Evolutionary conservation across 140 eudicot genomes (phyloP), one percentile per base, ranked within the genome.

Genomic region (Stevia rebaudiana): DNA sequence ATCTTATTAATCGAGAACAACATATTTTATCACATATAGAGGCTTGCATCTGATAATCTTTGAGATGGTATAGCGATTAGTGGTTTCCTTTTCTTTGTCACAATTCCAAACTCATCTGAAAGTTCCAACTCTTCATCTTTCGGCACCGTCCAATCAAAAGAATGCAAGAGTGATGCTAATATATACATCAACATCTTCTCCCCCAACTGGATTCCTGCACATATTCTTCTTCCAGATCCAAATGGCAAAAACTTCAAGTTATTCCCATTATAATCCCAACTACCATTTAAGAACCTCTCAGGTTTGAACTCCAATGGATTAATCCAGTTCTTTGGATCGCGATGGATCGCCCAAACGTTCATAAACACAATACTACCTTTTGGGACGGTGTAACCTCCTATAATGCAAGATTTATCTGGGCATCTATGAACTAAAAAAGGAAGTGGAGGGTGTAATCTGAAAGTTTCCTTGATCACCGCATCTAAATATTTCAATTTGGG

Each of bases 391-490:
- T 83, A 83, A 1, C 84, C 82, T 0, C 33, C 80, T 0, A 80
- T 62, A 1, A 2, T 35, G 47, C 76, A 61, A 1, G 86, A 46
- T 43, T 74, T 19, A n/a, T 74, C 73, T 8, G 86, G 82, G 61
- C 68, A 62, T 39, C 72, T 74, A 0, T 74, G 86, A 6, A 83
- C 58, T 10, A 83, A 11, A 10, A 83, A 67, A n/a, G 90, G 90
- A 49, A 77, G 76, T 7, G 63, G 71, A 41, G 90, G 81, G 72
- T 84, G 82, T 48, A 81, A 8, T 23, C 84, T 77, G 12, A 84
- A 62, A 3, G 78, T 50, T 64, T 81, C 91, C 62, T 84, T 84
- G 60, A 81, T 49, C 0, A 81, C 80, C 1, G 87, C 87, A n/a
- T 71, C 54, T 2, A 84, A 22, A 63, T 84, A 84, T 1, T 64